Evolutionary conservation across 768 basidiomycete species (phyloP).

Genomic region (Leccinum longicurvipes): DNA sequence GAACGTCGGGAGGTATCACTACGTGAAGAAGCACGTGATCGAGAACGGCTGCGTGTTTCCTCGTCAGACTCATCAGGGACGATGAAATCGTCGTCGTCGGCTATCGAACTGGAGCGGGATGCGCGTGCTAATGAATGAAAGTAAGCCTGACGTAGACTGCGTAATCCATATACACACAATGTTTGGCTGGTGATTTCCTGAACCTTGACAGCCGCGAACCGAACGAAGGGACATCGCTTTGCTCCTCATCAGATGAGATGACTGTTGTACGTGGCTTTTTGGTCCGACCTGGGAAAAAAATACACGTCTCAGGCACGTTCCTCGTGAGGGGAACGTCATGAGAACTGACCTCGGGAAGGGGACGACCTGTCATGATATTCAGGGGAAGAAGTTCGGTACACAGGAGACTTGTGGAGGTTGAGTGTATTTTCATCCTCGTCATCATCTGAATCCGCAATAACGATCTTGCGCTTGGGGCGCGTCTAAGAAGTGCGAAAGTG

Average conservation of each 20-base stretch:
- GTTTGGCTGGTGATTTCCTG: conserved; percentile 59
- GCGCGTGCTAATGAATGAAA: conserved; percentile 36
- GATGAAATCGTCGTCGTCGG: conserved; percentile 73
- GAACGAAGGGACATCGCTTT: conserved; percentile 46
- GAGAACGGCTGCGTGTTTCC: conserved; percentile 46
- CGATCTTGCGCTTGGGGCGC: conserved; percentile 63
- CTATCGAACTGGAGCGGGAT: conserved; percentile 36
- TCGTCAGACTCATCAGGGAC: conserved; percentile 63
- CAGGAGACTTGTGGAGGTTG: conserved; percentile 8
- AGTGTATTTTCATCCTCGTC: conserved; percentile 33
- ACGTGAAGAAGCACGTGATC: conserved; percentile 51
- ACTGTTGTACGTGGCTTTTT: conserved; percentile 64
- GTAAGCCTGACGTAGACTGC: conserved; percentile 6
- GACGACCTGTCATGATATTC: conserved; percentile 25
- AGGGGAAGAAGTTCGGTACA: conserved; percentile 28
- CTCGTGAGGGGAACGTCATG: not conserved
- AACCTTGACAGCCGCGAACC: conserved; percentile 60
- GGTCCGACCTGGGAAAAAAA: conserved; percentile 35
- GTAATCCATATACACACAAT: conserved; percentile 35
- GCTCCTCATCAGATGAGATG: conserved; percentile 47
- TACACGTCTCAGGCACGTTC: conserved; percentile 2
- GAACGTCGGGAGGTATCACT: conserved; percentile 31
- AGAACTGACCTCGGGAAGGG: conserved; percentile 24
- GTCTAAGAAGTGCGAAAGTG: conserved; percentile 22
- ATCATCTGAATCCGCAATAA: conserved; percentile 72